Evolutionary conservation across 192 early-diverging fungal species (phyloP).

Genomic region (Gryganskiella cystojenkinii): DNA sequence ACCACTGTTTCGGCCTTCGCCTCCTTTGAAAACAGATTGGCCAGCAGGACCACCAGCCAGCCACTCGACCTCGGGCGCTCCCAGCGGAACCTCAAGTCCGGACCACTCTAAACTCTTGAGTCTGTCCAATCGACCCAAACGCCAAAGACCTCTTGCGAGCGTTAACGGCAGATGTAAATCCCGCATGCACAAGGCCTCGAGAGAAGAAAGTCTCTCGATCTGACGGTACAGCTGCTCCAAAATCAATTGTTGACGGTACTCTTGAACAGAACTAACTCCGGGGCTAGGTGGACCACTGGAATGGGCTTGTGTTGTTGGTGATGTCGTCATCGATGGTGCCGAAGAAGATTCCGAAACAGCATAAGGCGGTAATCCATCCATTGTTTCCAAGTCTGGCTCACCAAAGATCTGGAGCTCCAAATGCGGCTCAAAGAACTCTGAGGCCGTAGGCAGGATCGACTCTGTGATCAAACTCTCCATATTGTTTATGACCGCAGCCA

Average conservation of each 20-base stretch:
- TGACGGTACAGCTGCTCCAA: conserved; percentile 20
- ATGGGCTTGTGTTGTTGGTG: neutral
- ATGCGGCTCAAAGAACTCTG: conserved; percentile 22
- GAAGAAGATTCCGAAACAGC: too few species aligned
- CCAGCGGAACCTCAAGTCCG: conserved; percentile 14
- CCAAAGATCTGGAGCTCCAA: conserved; percentile 25
- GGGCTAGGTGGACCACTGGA: neutral
- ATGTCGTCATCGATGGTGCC: neutral
- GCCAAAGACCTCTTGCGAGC: conserved; percentile 7
- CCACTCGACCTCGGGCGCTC: conserved; percentile 23
- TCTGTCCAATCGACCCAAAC: conserved; percentile 13
- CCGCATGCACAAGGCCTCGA: conserved; percentile 21
- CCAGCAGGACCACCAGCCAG: neutral
- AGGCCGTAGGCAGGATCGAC: neutral
- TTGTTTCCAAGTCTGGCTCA: neutral
- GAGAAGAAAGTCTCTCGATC: conserved; percentile 10
- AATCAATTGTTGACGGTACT: conserved; percentile 27
- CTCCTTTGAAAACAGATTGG: neutral
- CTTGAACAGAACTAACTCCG: neutral
- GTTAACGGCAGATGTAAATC: conserved; percentile 17
- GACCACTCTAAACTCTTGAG: conserved; percentile 10
- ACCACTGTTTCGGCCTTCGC: neutral
- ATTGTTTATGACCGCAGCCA: neutral
- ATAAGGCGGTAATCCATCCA: neutral
- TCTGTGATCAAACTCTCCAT: neutral